Percentiles rank a stretch among this genome's conserved stretches.
These are phyloP conservation scores for Ambispora gerdemannii DNA, from an alignment of 192 early-diverging fungal species.

Conservation along the genomic window DNA sequence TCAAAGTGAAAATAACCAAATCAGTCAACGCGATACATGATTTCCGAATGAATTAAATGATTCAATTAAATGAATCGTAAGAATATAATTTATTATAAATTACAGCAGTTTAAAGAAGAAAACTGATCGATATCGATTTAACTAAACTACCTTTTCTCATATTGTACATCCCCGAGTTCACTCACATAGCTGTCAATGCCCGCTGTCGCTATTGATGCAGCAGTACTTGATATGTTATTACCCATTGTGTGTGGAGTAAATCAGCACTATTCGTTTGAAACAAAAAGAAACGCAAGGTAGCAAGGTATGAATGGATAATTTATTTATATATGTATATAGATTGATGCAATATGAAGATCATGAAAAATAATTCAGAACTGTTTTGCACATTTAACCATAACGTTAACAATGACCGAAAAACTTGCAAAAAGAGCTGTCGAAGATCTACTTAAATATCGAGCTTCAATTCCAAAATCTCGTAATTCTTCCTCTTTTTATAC, in stretches of 20 bases:
- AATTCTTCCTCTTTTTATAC: not conserved
- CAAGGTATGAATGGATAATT: no score
- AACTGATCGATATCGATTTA: not conserved
- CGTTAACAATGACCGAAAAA: not conserved
- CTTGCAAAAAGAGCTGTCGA: not conserved
- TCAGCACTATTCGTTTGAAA: no score
- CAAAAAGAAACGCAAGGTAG: no score
- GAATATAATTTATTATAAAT: no score
- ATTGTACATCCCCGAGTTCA: constrained; percentile 65
- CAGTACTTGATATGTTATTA: constrained; percentile 66
- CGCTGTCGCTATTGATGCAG: constrained; percentile 55
- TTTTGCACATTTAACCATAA: no score
- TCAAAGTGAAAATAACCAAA: no score
- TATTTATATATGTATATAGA: no score
- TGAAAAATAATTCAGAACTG: no score
- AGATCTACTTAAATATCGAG: not conserved
- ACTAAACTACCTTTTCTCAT: constrained; percentile 60
- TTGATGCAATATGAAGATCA: no score
- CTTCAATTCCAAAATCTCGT: not conserved
- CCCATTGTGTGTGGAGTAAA: constrained; percentile 47
- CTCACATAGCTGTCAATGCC: constrained; percentile 73
- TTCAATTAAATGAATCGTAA: no score
- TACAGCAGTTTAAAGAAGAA: not conserved
- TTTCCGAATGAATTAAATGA: no score
- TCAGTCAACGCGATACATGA: no score